Conservation (phyloP, 805 yeast species). For the Saccharomycopsis babjevae region DNA sequence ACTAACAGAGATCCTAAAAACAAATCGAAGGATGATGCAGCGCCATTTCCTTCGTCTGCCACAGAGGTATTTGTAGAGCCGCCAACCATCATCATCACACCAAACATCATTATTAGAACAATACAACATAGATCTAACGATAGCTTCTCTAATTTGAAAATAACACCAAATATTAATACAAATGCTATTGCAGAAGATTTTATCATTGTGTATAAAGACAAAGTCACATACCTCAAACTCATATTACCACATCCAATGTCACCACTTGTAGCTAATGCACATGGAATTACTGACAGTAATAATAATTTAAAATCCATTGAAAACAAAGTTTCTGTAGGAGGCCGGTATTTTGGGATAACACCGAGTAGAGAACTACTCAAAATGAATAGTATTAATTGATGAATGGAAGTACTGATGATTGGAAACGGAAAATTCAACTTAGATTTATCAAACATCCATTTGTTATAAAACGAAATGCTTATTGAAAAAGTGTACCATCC, state of each 20-base stretch:
- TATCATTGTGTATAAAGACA: slow-evolving; percentile 85
- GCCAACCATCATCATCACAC: slow-evolving; percentile 83
- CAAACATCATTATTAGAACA: slow-evolving; percentile 68
- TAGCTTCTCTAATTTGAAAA: slow-evolving; percentile 69
- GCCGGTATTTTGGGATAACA: slow-evolving; percentile 39
- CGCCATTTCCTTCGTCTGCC: slow-evolving; percentile 17
- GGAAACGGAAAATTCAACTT: slow-evolving; percentile 78
- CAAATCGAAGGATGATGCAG: neutral
- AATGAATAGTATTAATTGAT: slow-evolving; percentile 60
- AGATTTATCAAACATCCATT: slow-evolving; percentile 87
- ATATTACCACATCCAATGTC: slow-evolving; percentile 91
- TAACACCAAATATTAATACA: slow-evolving; percentile 78
- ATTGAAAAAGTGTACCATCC: slow-evolving; percentile 71
- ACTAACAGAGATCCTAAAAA: slow-evolving; percentile 63
- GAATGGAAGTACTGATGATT: slow-evolving; percentile 71
- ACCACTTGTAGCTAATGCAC: slow-evolving; percentile 80
- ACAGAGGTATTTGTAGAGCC: slow-evolving; percentile 22
- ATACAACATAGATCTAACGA: slow-evolving; percentile 58
- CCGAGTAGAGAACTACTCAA: slow-evolving; percentile 40
- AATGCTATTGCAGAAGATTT: slow-evolving; percentile 83
- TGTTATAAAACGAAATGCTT: slow-evolving; percentile 71
- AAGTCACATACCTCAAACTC: slow-evolving; percentile 66
- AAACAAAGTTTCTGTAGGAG: slow-evolving; percentile 21
- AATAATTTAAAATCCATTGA: slow-evolving; percentile 31
- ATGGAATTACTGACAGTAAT: slow-evolving; percentile 56